Evolutionary conservation across 148 eudicot genomes (phyloP).

Genomic region (Vaccinium vitisidaea): DNA sequence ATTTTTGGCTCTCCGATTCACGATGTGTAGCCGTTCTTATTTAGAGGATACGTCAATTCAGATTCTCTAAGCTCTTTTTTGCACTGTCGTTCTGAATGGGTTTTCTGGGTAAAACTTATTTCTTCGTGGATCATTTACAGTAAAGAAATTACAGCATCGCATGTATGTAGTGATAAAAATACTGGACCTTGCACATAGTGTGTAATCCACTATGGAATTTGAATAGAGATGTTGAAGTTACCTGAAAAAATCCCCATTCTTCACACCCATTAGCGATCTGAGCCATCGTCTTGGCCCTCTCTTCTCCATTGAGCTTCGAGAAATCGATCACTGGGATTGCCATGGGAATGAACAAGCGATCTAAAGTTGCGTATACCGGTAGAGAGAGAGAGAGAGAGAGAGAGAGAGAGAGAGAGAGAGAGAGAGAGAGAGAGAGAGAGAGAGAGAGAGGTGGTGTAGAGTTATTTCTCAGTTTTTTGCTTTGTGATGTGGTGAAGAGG

Average conservation of each 20-base stretch:
- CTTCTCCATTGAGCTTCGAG: constrained; percentile 80
- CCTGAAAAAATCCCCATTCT: constrained; percentile 99
- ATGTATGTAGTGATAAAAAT: neutral
- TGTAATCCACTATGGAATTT: neutral
- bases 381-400: neutral
- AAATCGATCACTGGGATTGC: constrained; percentile 90
- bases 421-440: too few species aligned
- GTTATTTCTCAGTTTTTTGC: neutral
- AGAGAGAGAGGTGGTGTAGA: neutral
- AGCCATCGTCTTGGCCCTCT: constrained; percentile 69
- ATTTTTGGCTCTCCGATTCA: too few species aligned
- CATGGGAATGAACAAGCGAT: constrained; percentile 39
- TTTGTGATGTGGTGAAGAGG: constrained; percentile 8
- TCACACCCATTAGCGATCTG: constrained; percentile 69
- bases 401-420: neutral
- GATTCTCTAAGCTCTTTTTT: too few species aligned
- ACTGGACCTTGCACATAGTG: neutral
- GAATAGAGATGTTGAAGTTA: constrained; percentile 11
- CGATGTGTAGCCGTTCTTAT: too few species aligned
- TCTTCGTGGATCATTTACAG: neutral
- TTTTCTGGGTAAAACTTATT: too few species aligned
- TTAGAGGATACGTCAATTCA: too few species aligned
- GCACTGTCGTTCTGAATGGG: too few species aligned
- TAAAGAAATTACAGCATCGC: neutral
- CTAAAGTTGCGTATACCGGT: neutral